Percentiles rank a stretch among this genome's conserved stretches.
These are phyloP conservation scores for Melampsora larici-populina DNA, from an alignment of 1,284 basidiomycete genomes.

Conservation along the genomic window DNA sequence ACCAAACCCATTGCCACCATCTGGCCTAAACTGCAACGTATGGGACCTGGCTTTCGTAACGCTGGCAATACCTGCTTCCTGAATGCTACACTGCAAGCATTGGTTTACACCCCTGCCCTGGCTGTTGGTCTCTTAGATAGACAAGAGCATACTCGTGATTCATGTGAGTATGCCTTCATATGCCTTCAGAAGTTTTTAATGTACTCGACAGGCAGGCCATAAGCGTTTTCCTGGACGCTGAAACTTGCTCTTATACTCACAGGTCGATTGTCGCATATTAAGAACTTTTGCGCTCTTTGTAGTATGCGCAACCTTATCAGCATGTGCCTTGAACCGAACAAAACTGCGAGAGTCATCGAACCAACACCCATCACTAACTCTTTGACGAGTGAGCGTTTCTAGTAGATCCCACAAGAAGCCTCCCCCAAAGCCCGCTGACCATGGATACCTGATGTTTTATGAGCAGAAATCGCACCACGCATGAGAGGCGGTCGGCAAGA, in stretches of 20 bases:
- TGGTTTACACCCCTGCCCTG: slow-evolving; percentile 88
- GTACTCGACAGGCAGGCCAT: slow-evolving; percentile 60
- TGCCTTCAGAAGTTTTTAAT: slow-evolving; percentile 45
- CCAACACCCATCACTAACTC: slow-evolving; percentile 46
- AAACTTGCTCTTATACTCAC: not conserved
- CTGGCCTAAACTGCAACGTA: slow-evolving; percentile 44
- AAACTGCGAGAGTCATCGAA: slow-evolving; percentile 16
- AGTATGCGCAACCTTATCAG: slow-evolving; percentile 20
- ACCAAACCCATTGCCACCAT: slow-evolving; percentile 11
- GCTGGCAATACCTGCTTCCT: slow-evolving; percentile 96
- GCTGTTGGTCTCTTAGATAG: slow-evolving; percentile 63
- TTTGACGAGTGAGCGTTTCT: slow-evolving; percentile 45
- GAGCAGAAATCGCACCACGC: slow-evolving; percentile 79
- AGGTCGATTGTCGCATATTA: slow-evolving; percentile 16
- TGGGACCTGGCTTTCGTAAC: slow-evolving; percentile 74
- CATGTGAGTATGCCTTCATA: slow-evolving; percentile 59
- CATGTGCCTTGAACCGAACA: slow-evolving; percentile 39
- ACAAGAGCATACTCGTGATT: slow-evolving; percentile 59
- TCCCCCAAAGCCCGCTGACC: not conserved
- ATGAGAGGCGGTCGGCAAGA: slow-evolving; percentile 90
- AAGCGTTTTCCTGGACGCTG: slow-evolving; percentile 47
- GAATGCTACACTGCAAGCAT: slow-evolving; percentile 89
- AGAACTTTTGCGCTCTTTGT: slow-evolving; percentile 35
- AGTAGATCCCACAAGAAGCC: not conserved
- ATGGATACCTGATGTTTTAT: not conserved